These are phyloP conservation scores for Colletotrichum euphorbiae DNA, from an alignment of 2,329 filamentous ascomycete genomes.

Conservation along the genomic window DNA sequence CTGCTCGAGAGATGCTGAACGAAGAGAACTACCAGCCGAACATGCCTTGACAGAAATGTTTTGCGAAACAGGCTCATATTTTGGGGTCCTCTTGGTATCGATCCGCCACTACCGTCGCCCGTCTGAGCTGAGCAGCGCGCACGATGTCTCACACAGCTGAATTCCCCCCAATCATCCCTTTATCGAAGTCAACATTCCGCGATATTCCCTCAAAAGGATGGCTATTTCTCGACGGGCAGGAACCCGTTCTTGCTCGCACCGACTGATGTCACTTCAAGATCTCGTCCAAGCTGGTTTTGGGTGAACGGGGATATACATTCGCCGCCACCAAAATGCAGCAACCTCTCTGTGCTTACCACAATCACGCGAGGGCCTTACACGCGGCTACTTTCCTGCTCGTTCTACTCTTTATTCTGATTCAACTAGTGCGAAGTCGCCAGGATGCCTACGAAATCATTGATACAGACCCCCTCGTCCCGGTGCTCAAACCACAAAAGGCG, in stretches of 20 bases:
- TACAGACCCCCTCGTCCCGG: slow-evolving; percentile 25
- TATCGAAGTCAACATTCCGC: slow-evolving; percentile 30
- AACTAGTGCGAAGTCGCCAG: slow-evolving; percentile 22
- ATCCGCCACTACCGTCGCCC: background rate
- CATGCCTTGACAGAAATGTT: slow-evolving; percentile 17
- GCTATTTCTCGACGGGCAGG: background rate
- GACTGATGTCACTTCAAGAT: slow-evolving; percentile 11
- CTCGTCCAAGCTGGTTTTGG: slow-evolving; percentile 18
- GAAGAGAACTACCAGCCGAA: background rate
- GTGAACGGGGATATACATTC: background rate
- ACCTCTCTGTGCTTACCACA: slow-evolving; percentile 18
- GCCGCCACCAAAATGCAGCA: slow-evolving; percentile 23
- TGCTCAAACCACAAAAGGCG: slow-evolving; percentile 14
- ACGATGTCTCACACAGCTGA: slow-evolving; percentile 12
- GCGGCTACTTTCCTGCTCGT: slow-evolving; percentile 33
- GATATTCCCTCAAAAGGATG: slow-evolving; percentile 32
- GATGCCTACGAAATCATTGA: slow-evolving; percentile 32
- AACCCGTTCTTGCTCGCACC: background rate
- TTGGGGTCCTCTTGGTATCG: background rate
- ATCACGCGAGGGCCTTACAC: slow-evolving; percentile 35
- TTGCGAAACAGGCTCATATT: slow-evolving; percentile 4
- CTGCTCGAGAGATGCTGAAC: background rate
- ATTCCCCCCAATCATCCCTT: slow-evolving; percentile 36
- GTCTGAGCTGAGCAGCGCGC: background rate
- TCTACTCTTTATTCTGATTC: slow-evolving; percentile 30